These are phyloP conservation scores for Fusarium luffae DNA, from an alignment of 2,329 filamentous ascomycete species.

Conservation along the genomic window DNA sequence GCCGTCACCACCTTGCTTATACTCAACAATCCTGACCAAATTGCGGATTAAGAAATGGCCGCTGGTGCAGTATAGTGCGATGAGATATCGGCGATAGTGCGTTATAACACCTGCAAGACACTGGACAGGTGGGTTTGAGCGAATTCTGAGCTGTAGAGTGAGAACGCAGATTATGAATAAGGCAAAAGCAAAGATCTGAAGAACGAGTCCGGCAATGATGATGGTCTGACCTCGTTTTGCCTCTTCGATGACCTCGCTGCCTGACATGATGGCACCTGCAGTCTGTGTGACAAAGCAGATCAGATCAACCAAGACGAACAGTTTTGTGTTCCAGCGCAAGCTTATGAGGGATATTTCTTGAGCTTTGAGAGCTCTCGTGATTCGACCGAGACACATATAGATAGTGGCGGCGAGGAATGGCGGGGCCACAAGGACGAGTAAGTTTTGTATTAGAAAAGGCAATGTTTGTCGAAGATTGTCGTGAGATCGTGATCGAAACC, in stretches of 20 bases:
- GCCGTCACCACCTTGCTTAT: background rate
- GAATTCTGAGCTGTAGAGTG: background rate
- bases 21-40: background rate
- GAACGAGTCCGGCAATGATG: background rate
- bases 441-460: background rate
- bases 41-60: background rate
- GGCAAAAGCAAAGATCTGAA: constrained; percentile 15
- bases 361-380: background rate
- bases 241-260: background rate
- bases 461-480: background rate
- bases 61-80: background rate
- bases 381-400: background rate
- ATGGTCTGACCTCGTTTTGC: background rate
- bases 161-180: background rate
- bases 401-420: background rate
- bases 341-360: background rate
- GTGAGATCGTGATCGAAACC: background rate
- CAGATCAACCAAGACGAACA: background rate
- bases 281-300: background rate
- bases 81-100: background rate
- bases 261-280: background rate
- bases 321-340: background rate
- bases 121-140: background rate
- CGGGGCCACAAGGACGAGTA: background rate
- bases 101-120: background rate